These are phyloP conservation scores for Mycena floridula DNA, from an alignment of 768 basidiomycete genomes.

Conservation along the genomic window DNA sequence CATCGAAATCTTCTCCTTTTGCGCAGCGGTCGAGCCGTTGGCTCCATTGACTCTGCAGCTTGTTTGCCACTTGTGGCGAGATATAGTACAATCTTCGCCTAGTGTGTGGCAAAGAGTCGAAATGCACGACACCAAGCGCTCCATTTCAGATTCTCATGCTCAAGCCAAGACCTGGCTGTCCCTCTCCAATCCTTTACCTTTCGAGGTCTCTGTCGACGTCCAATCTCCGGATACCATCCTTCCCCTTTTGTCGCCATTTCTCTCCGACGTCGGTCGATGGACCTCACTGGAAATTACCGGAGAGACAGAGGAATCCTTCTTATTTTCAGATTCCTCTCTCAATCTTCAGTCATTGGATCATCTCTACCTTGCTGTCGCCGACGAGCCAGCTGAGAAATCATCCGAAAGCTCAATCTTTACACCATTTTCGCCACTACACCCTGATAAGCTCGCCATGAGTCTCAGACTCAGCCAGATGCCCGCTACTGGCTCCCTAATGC, in stretches of 20 bases:
- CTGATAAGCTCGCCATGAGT: constrained; percentile 34
- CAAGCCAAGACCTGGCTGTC: constrained; percentile 51
- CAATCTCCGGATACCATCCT: constrained; percentile 45
- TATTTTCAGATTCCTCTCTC: constrained; percentile 9
- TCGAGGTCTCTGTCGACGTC: constrained; percentile 49
- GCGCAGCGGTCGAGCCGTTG: constrained; percentile 35
- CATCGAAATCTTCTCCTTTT: constrained; percentile 51
- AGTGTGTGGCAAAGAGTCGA: constrained; percentile 54
- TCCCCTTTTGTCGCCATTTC: constrained; percentile 57
- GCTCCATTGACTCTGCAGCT: constrained; percentile 41
- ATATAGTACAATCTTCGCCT: constrained; percentile 47
- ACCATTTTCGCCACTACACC: constrained; percentile 22
- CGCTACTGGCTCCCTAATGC: constrained; percentile 29
- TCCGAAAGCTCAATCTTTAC: constrained; percentile 24
- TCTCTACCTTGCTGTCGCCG: constrained; percentile 32
- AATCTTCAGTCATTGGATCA: constrained; percentile 15
- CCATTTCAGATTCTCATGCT: constrained; percentile 30
- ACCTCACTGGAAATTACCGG: constrained; percentile 40
- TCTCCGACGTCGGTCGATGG: constrained; percentile 56
- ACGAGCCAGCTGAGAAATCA: constrained; percentile 25
- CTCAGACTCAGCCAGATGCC: constrained; percentile 48
- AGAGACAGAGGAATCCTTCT: constrained; percentile 28
- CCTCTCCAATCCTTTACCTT: constrained; percentile 46
- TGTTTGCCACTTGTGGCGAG: constrained; percentile 58
- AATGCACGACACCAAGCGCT: constrained; percentile 36